A percentile compares a stretch with the other conserved stretches of the same genome.
These are phyloP conservation scores for Microglena sp. DNA, from an alignment of 139 green algal species.

Conservation along the genomic window DNA sequence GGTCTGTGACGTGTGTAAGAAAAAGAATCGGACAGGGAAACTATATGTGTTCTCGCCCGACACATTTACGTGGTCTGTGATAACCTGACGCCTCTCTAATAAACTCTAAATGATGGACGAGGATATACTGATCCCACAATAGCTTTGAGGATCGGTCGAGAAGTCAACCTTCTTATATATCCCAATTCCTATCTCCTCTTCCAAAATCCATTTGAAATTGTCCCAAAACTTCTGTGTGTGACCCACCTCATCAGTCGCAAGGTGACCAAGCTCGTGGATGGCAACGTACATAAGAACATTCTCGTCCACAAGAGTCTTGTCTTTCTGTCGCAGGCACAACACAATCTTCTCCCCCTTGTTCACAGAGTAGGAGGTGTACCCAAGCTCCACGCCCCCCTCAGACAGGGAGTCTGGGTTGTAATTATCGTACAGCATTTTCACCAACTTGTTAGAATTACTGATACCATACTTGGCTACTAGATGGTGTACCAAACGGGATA, in stretches of 20 bases:
- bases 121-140: conserved; percentile 15
- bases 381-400: neutral
- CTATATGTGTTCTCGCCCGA: too few relatives aligned
- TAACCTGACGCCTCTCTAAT: too few relatives aligned
- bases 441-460: neutral
- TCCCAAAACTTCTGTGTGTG: conserved; percentile 11
- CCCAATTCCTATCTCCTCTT: neutral
- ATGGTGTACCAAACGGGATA: neutral
- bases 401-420: conserved; percentile 9
- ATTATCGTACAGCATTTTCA: neutral
- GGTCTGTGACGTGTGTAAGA: too few relatives aligned
- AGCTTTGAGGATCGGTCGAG: neutral
- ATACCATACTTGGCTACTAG: neutral
- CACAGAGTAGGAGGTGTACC: conserved; percentile 13
- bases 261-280: conserved; percentile 14
- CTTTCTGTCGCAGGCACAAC: conserved; percentile 11
- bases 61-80: too few relatives aligned
- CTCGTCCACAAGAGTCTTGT: neutral
- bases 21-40: too few relatives aligned
- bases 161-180: conserved; percentile 7
- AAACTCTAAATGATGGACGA: conserved; percentile 3
- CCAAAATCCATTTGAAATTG: conserved; percentile 7
- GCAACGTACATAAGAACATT: conserved; percentile 13
- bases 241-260: conserved; percentile 7
- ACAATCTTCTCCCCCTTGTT: conserved; percentile 18